Conservation (phyloP, 2,329 filamentous ascomycete genomes). For the Hypoxylon rubiginosum region DNA sequence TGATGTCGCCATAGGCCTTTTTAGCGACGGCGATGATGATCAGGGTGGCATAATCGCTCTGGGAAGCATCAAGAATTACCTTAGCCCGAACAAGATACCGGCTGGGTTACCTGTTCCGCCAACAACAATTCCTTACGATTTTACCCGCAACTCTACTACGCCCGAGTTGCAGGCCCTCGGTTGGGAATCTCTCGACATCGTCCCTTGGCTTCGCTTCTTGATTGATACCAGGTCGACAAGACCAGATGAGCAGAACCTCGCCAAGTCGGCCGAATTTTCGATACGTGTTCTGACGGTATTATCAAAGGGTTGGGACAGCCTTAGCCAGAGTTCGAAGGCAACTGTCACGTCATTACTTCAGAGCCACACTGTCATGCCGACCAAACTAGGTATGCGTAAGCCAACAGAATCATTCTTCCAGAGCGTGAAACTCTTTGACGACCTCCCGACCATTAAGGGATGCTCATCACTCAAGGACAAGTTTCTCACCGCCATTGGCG, state of each 20-base stretch:
- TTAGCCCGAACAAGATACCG: constrained; percentile 83
- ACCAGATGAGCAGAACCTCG: constrained; percentile 76
- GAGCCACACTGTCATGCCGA: constrained; percentile 83
- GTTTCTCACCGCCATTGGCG: constrained; percentile 84
- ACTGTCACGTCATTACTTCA: constrained; percentile 75
- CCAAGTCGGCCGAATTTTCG: constrained; percentile 79
- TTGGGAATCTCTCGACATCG: constrained; percentile 87
- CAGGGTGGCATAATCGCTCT: constrained; percentile 82
- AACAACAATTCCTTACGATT: constrained; percentile 85
- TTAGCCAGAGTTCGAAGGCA: constrained; percentile 75
- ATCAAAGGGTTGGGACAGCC: constrained; percentile 91
- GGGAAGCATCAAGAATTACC: constrained; percentile 79
- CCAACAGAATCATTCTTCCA: constrained; percentile 92
- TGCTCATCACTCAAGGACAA: constrained; percentile 90
- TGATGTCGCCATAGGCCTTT: constrained; percentile 81
- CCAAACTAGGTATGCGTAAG: constrained; percentile 88
- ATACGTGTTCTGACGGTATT: constrained; percentile 81
- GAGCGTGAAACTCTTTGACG: constrained; percentile 94
- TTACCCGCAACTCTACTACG: constrained; percentile 77
- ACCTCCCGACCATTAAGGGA: constrained; percentile 84
- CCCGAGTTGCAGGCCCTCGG: constrained; percentile 83
- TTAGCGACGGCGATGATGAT: constrained; percentile 69
- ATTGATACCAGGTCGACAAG: constrained; percentile 75
- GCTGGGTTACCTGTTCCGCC: constrained; percentile 84
- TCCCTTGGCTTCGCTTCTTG: constrained; percentile 87